Conservation (phyloP, 805 yeast genomes). For the Monosporozyma solicola region DNA sequence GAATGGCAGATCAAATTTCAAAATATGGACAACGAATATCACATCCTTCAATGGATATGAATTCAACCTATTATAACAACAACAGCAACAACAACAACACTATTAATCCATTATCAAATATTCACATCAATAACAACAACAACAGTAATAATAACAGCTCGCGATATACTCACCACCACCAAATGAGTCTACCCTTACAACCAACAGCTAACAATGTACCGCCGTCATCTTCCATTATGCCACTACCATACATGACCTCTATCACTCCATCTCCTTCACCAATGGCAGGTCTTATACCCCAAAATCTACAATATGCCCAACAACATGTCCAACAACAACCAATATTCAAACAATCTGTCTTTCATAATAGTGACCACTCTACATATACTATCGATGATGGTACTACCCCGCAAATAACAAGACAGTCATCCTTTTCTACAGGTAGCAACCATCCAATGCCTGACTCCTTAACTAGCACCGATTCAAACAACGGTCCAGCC, state of each 20-base stretch:
- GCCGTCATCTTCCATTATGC: not conserved
- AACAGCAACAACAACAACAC: not conserved
- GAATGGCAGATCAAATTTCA: not conserved
- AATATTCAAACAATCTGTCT: conserved; percentile 1
- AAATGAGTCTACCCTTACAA: not conserved
- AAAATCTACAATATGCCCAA: not conserved
- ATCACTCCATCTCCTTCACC: conserved; percentile 1
- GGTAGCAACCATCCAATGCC: not conserved
- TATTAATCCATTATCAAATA: not conserved
- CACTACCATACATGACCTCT: not conserved
- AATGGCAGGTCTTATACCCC: not conserved
- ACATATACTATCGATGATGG: not conserved
- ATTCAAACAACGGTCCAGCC: not conserved
- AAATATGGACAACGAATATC: not conserved
- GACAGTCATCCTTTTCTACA: not conserved
- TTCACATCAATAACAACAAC: not conserved
- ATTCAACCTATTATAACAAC: not conserved
- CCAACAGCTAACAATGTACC: not conserved
- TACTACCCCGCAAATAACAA: not conserved
- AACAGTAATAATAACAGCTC: too few species aligned
- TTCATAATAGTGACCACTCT: not conserved
- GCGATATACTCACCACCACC: not conserved
- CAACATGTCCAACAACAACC: conserved; percentile 1
- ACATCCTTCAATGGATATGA: not conserved
- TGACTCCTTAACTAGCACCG: not conserved